Evolutionary conservation across 148 eudicot species (phyloP).

Genomic region (Amaranthus hypochondriacus): DNA sequence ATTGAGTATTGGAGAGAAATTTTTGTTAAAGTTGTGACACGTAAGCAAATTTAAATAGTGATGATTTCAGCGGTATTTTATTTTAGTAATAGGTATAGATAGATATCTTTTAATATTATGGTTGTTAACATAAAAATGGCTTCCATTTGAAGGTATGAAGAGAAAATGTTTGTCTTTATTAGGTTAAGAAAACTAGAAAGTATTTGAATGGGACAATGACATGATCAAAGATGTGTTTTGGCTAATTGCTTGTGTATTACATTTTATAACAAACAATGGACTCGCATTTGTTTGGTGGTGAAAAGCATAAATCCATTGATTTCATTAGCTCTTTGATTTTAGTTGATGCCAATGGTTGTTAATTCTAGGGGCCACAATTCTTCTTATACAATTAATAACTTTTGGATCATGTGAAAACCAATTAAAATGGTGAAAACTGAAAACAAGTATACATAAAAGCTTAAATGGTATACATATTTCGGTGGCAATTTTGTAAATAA

Average conservation of each 20-base stretch:
- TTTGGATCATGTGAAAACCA: too few relatives aligned
- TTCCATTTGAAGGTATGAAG: conserved; percentile 11
- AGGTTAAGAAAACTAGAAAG: neutral
- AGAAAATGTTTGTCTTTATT: neutral
- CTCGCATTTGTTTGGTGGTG: conserved; percentile 24
- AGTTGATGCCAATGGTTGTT: conserved; percentile 28
- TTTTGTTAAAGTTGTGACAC: too few relatives aligned
- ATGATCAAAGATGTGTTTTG: conserved; percentile 15
- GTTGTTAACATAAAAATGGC: neutral
- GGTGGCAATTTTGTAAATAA: too few relatives aligned
- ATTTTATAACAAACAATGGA: conserved; percentile 23
- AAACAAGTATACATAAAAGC: too few relatives aligned
- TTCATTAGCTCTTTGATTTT: conserved; percentile 1
- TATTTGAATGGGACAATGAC: conserved; percentile 5
- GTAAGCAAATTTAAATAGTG: too few relatives aligned
- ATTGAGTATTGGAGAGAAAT: too few relatives aligned
- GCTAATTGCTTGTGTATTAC: conserved; percentile 25
- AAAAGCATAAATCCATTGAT: neutral
- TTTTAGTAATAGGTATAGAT: too few relatives aligned
- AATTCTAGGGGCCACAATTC: conserved; percentile 27
- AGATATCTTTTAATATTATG: neutral
- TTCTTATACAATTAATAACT: conserved; percentile 24
- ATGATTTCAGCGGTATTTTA: too few relatives aligned
- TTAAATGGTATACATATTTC: too few relatives aligned
- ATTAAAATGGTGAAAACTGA: too few relatives aligned